Evolutionary conservation across 805 yeast genomes (phyloP).

Genomic region (Starmera dryadoides): DNA sequence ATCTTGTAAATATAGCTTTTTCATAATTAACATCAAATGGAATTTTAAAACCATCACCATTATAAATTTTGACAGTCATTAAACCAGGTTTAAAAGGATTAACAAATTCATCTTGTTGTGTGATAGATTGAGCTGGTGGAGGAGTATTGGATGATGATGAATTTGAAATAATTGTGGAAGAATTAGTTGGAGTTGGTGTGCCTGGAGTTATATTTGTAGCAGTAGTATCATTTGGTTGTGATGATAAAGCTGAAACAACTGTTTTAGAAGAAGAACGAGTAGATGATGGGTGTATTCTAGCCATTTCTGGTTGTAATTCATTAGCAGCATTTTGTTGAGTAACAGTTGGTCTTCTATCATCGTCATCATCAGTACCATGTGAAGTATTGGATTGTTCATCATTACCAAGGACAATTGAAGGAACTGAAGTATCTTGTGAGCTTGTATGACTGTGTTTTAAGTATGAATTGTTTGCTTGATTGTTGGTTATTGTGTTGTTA

Average conservation of each 20-base stretch:
- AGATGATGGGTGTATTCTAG: neutral
- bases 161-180: neutral
- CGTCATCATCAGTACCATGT: neutral
- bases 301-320: neutral
- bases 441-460: neutral
- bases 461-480: constrained; percentile 1
- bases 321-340: neutral
- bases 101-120: constrained; percentile 5
- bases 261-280: constrained; percentile 2
- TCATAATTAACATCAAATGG: constrained; percentile 67
- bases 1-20: constrained; percentile 53
- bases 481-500: neutral
- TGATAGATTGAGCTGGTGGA: neutral
- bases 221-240: constrained; percentile 1
- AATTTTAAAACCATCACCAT: constrained; percentile 56
- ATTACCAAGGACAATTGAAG: neutral
- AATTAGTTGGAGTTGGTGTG: neutral
- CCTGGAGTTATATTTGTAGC: neutral
- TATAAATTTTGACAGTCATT: constrained; percentile 69
- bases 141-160: neutral
- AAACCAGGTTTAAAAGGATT: constrained; percentile 51
- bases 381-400: neutral
- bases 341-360: neutral
- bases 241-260: neutral
- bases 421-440: constrained; percentile 3